Evolutionary conservation across 228 moss, liverwort and hornwort species (phyloP), one percentile per base, ranked within the genome.

Genomic region (Sphagnum fallax): DNA sequence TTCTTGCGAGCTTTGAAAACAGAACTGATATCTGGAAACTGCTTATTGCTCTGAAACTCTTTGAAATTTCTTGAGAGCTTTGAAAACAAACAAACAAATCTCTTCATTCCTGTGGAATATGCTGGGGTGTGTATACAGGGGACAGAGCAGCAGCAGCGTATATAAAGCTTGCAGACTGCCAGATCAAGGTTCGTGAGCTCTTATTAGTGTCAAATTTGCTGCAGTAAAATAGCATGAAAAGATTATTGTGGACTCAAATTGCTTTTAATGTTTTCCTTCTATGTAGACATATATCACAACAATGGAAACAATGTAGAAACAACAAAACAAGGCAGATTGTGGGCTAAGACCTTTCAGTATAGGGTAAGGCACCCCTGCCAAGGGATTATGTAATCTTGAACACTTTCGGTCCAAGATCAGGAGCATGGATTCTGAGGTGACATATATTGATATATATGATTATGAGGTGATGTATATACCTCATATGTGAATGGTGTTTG

Each of bases 101-200:
- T 6, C 6, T 62, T 16, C 11, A 12, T 2, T 60, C 10, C 62
- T 6, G 6, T 62, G 62, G 62, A 62, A 16, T 62, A 16, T 47
- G 6, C 47, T 6, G 16, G 62, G 47, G 6, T 62, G 6, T 62
- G 6, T 64, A 48, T 63, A 51, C 49, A 79, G 79, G 79, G 79
- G 75, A 75, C 65, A 79, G 72, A 32, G 79, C 79, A 14, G 75
- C 79, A 47, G 65, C 71, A 4, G 48, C 79, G 9, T 79, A 79
- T 52, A 71, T 66, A 49, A 79, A 79, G 52, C 72, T 79, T 60
- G 79, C 79, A 0, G 72, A 75, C 65, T 79, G 79, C n/a, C 79
- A 79, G 63, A 4, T 75, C 8, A 79, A 79, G 75, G 79, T 75
- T 57, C 52, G 75, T 68, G 7, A 51, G 51, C 32, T 69, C 32